phyloP scores from a whole-genome alignment of 306 rosid species.

The Bauhinia variegata region DNA sequence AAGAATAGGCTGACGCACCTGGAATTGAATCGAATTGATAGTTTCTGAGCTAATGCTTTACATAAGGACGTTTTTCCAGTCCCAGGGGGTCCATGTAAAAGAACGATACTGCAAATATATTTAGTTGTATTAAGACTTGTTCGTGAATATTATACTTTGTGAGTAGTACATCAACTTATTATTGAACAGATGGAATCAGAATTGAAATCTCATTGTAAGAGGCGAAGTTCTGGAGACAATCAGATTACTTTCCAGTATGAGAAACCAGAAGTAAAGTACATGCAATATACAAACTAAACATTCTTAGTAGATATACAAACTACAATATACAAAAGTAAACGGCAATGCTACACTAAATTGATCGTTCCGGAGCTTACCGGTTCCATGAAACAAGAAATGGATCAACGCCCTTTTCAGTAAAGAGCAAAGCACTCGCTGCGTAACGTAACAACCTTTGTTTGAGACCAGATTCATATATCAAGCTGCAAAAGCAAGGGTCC shows the following conservation, averaged over 20 bases:
- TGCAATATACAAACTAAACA: too few relatives aligned
- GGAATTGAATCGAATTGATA: conserved; percentile 72
- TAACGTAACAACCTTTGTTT: conserved; percentile 82
- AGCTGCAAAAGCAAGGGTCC: conserved; percentile 56
- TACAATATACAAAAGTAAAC: too few relatives aligned
- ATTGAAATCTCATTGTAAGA: background rate
- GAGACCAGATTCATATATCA: conserved; percentile 91
- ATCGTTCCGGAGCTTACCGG: conserved; percentile 59
- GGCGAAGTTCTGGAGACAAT: background rate
- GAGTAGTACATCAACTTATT: background rate
- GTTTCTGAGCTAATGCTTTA: conserved; percentile 94
- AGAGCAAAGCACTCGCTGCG: conserved; percentile 93
- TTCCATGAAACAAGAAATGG: conserved; percentile 97
- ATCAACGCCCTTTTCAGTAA: conserved; percentile 90
- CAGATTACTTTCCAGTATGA: background rate
- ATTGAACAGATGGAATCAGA: background rate
- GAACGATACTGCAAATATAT: conserved; percentile 65
- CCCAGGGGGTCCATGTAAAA: conserved; percentile 97
- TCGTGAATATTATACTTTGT: background rate
- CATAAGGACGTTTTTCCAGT: conserved; percentile 96
- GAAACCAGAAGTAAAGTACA: conserved; percentile 3
- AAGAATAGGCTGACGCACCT: conserved; percentile 56
- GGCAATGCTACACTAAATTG: conserved; percentile 17
- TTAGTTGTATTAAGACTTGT: conserved; percentile 27
- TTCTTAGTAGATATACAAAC: too few relatives aligned